Evolutionary conservation across 2,329 filamentous ascomycete genomes (phyloP), one percentile per base, ranked within the genome.

Genomic region (Colletotrichum eremochloae): DNA sequence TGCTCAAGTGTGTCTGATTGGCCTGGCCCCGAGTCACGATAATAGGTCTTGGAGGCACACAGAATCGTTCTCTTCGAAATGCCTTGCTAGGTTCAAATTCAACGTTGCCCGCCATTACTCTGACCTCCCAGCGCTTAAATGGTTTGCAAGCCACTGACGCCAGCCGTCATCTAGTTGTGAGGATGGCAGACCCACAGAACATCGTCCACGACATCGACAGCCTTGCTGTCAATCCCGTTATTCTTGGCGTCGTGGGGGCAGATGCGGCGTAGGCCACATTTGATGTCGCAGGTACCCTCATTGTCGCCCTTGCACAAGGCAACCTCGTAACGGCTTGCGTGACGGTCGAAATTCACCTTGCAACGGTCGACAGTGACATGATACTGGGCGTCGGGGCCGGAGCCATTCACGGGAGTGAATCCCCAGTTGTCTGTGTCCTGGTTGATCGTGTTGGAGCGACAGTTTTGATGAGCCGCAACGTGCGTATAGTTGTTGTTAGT

Each of bases 291-390:
- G 15, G 55, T 33, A 7, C 5, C 42, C 48, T 68, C 63, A 12
- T 68, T 42, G 29, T 68, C 42, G 4, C 68, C 68, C 38, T 62
- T 61, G 63, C 68, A 71, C 8, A 69, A 44, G 8, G 67, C 67
- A 8, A 69, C n/a, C 53, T 69, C 67, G 36, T 69, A 69, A 15
- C 67, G 67, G 36, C 67, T 69, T 20, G 62, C 67, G 67, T 69
- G 67, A 20, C 67, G 67, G 53, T 46, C 44, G 20, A 42, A 57
- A 9, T 29, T 20, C 52, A 66, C 58, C 29, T 66, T 66, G 53
- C 67, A 69, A 29, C 67, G 61, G 61, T 66, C n/a, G 1, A 46
- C 48, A 12, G 62, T 58, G 20, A 69, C 7, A 11, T 58, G 58
- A 29, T 69, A 69, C 53, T 24, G 62, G 5, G 67, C 20, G 42